Evolutionary conservation across 169 alveolate species (phyloP), one percentile per base, ranked within the genome.

Genomic region (Sarcocystis neurona): DNA sequence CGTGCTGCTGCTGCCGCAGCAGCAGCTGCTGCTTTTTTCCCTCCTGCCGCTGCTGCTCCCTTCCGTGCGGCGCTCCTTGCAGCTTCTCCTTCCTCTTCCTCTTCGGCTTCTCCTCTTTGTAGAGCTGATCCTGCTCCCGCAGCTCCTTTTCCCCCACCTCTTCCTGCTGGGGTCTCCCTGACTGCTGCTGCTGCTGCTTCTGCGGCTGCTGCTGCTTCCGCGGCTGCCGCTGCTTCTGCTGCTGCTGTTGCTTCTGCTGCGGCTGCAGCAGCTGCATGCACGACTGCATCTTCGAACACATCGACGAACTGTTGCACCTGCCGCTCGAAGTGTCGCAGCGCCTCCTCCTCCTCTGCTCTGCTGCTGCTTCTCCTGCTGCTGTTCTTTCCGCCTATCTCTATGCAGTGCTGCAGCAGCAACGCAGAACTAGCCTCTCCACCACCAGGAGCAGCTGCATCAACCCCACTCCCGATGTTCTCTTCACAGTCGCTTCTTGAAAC

Each of bases 181-280:
- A 20, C 30, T 12, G 63, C 10, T 20, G 10, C 63, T 20, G 63
- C 63, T 12, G 63, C 30, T 20, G 30, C 20, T 53, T 20, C 30
- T 53, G 63, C 63, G 30, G 10, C 84, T 37, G 84, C 84, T 2
- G 84, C 58, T 74, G 30, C 34, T 6, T 18, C 58, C 12, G 20
- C 84, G 39, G 84, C 84, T 74, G 84, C 60, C 39, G 84, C 58
- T 39, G 84, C 58, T 2, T 5, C 50, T 74, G 50, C 4, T 74
- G 58, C 34, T 37, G 84, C 34, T 74, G 84, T 58, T 74, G 84
- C 84, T 10, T 12, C 30, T 53, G 10, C 20, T 20, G 10, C 63
- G 30, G 30, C 63, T 20, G 10, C 20, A 20, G 63, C 63, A 10
- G 63, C 63, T 12, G 63, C 10, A 53, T 10, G 30, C 63, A 53